Conservation (phyloP, 176 grass and related monocot genomes). For the Sorghum bicolor region DNA sequence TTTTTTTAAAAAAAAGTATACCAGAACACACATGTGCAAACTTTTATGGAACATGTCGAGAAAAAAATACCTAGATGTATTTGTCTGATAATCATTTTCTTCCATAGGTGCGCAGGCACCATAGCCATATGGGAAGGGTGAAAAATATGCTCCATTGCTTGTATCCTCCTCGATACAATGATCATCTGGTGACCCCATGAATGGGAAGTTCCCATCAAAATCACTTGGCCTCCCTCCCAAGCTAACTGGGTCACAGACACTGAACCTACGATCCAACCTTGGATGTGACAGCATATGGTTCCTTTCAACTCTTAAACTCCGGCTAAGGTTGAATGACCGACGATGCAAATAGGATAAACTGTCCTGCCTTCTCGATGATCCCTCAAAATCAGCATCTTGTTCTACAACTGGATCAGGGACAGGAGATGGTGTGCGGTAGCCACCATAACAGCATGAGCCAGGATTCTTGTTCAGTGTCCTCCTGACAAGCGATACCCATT, state of each 20-base stretch:
- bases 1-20: neutral
- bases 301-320: constrained; percentile 70
- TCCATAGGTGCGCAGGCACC: constrained; percentile 38
- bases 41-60: neutral
- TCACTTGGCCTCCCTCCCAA: constrained; percentile 68
- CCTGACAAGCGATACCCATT: constrained; percentile 88
- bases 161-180: constrained; percentile 50
- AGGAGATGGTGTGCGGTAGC: constrained; percentile 65
- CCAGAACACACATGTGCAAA: neutral
- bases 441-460: constrained; percentile 37
- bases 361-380: constrained; percentile 54
- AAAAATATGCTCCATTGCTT: constrained; percentile 34
- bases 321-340: constrained; percentile 79
- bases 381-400: constrained; percentile 91
- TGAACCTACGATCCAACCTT: constrained; percentile 75
- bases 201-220: constrained; percentile 60
- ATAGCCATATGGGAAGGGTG: constrained; percentile 63
- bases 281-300: constrained; percentile 47
- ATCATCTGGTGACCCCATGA: constrained; percentile 50
- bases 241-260: constrained; percentile 67
- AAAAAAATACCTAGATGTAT: constrained; percentile 56
- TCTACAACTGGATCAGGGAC: constrained; percentile 75
- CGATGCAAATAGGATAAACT: constrained; percentile 59
- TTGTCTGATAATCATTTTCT: constrained; percentile 42
- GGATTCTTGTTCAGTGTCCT: constrained; percentile 72